A percentile compares a stretch with the other conserved stretches of the same genome.
Conservation (phyloP, 2,329 filamentous ascomycete species). For the Beauveria caledonica region DNA sequence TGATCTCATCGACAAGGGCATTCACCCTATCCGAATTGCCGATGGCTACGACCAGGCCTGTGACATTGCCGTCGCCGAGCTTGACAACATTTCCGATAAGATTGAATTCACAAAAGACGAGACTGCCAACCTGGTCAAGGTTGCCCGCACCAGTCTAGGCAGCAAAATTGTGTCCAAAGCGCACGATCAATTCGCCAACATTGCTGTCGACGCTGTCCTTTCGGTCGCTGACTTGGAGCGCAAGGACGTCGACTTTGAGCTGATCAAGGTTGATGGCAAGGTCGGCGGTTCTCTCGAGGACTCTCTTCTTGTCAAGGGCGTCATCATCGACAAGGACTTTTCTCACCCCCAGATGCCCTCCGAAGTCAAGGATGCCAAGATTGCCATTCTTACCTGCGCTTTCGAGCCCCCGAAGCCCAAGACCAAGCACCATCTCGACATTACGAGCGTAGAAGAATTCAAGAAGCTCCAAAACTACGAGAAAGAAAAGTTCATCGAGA, state of each 20-base stretch:
- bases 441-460: constrained; percentile 94
- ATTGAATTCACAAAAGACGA: constrained; percentile 77
- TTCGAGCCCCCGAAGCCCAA: constrained; percentile 99
- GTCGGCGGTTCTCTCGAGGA: constrained; percentile 91
- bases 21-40: constrained; percentile 96
- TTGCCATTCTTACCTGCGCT: constrained; percentile 94
- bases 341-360: constrained; percentile 98
- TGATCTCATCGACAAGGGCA: constrained; percentile 98
- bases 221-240: constrained; percentile 93
- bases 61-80: constrained; percentile 86
- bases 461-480: constrained; percentile 97
- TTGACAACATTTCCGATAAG: constrained; percentile 87
- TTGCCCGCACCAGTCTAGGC: constrained; percentile 89
- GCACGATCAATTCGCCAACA: constrained; percentile 95
- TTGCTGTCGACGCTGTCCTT: constrained; percentile 92
- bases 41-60: constrained; percentile 97
- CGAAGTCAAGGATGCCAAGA: constrained; percentile 89
- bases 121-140: constrained; percentile 82
- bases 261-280: constrained; percentile 99
- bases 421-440: constrained; percentile 99
- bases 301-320: constrained; percentile 89
- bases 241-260: constrained; percentile 95
- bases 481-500: constrained; percentile 91
- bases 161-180: constrained; percentile 99
- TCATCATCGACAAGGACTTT: constrained; percentile 99